Evolutionary conservation across 2,329 filamentous ascomycete species (phyloP).

Genomic region (Xylaria sp.): DNA sequence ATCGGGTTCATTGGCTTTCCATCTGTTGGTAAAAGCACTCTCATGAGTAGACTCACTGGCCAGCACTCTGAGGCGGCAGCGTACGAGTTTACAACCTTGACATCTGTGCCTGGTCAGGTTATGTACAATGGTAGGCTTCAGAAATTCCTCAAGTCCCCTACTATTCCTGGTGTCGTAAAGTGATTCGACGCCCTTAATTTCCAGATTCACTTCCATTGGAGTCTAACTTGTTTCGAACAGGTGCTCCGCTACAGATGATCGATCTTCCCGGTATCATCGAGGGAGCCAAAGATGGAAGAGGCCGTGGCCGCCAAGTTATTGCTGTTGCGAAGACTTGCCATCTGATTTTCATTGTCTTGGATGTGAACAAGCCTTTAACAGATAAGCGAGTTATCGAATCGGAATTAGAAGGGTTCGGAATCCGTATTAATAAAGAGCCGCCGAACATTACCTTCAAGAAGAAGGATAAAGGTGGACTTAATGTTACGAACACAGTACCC

Average conservation of each 20-base stretch:
- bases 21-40: conserved; percentile 96
- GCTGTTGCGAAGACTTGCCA: conserved; percentile 99
- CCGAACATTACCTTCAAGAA: conserved; percentile 99
- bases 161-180: not conserved
- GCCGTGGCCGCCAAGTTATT: conserved; percentile 97
- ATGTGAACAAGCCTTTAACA: conserved; percentile 97
- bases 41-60: conserved; percentile 94
- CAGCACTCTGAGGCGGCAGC: conserved; percentile 97
- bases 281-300: conserved; percentile 97
- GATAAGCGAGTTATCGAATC: conserved; percentile 96
- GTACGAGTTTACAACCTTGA: conserved; percentile 98
- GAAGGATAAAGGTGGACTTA: conserved; percentile 98
- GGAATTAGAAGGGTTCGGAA: conserved; percentile 96
- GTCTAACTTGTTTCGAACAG: conserved; percentile 47
- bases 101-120: conserved; percentile 95
- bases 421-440: conserved; percentile 95
- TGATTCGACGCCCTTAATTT: not conserved
- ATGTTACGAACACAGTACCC: conserved; percentile 93
- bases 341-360: conserved; percentile 97
- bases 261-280: conserved; percentile 99
- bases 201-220: conserved; percentile 1
- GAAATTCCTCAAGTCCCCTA: conserved; percentile 8
- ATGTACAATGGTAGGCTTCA: conserved; percentile 78
- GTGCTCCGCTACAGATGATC: conserved; percentile 96
- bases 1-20: conserved; percentile 98